Base-by-base conservation (phyloP, 805 yeast genomes). In the Cyberlindnera maritima region DNA sequence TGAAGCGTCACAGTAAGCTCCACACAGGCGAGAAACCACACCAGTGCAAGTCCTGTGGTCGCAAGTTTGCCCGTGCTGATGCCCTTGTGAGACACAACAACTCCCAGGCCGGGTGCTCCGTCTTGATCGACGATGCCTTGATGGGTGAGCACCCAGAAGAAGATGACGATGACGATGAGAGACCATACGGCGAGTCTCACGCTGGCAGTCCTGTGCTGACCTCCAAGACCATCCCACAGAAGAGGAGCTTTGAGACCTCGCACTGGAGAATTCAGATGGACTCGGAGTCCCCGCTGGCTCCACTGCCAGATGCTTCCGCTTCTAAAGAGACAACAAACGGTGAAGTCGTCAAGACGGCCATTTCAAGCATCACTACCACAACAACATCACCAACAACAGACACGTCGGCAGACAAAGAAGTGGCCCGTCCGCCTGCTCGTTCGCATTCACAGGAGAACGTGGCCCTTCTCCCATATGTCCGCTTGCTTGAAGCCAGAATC, bases 11-110 rank as follows among this genome's bases (percentile, higher is more conserved):
- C 58, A 78, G 77, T 47, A 83, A 83, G 63, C 70, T 83, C 31
- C 96, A 87, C 59, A 77, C 89, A 0, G 92, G 92, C 19, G 88
- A 80, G 53, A 81, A 77, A 60, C 91, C 92, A 1, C 81, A 68
- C 60, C 65, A 61, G 36, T 87, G 95, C 61, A 66, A 66, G 17
- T 68, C 69, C 39, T 87, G 95, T 66, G 76, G 76, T 14, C 72
- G 85, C 39, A 67, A 72, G 36, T 87, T 87, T 65, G 87, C 92
- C 1, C 68, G 96, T 29, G 80, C 82, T 1, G 96, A 87, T 63
- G 90, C 95, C 0, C 69, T 87, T 23, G 75, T 81, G 3, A 70
- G 96, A 50, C 96, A 87, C 59, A 68, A 70, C 38, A 80, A 83
- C 47, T 67, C 69, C 39, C 68, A 71, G 32, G 48, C 57, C n/a